These are phyloP conservation scores for Claviceps purpurea DNA, from an alignment of 2,329 filamentous ascomycete genomes.

Conservation along the genomic window DNA sequence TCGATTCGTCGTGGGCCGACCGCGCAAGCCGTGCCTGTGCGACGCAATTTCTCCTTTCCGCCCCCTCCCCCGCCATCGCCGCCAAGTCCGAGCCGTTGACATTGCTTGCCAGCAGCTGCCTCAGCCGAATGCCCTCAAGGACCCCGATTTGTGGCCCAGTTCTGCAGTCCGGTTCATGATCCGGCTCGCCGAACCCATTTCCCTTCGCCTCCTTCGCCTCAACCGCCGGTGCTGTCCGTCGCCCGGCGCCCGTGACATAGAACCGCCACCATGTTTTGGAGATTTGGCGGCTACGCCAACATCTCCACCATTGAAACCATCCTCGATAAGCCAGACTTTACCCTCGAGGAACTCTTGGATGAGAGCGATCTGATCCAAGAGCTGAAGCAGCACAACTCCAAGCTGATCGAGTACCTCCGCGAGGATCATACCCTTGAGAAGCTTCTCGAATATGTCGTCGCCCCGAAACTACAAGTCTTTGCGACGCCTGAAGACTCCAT, in stretches of 20 bases:
- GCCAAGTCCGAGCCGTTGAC: neutral
- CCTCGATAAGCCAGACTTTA: constrained; percentile 92
- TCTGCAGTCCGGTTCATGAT: constrained; percentile 9
- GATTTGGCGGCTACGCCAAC: constrained; percentile 97
- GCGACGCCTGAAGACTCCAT: constrained; percentile 37
- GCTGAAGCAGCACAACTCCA: constrained; percentile 94
- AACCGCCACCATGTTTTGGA: constrained; percentile 85
- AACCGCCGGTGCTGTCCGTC: constrained; percentile 17
- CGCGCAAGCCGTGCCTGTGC: constrained; percentile 2
- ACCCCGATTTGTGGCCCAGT: constrained; percentile 1
- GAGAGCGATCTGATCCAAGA: constrained; percentile 95
- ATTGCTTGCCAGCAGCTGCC: constrained; percentile 1
- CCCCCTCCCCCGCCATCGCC: neutral
- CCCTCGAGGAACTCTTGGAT: constrained; percentile 88
- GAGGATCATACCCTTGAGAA: constrained; percentile 74
- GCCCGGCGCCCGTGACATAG: constrained; percentile 20
- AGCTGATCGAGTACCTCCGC: constrained; percentile 89
- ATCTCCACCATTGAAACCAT: constrained; percentile 93
- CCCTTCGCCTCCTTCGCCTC: constrained; percentile 8
- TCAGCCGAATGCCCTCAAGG: constrained; percentile 5
- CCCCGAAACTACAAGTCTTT: constrained; percentile 52
- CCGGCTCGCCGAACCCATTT: constrained; percentile 6
- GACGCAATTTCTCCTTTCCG: constrained; percentile 4
- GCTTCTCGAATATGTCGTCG: constrained; percentile 83
- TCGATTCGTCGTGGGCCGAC: constrained; percentile 1